Base-by-base conservation (phyloP, 163 green algal species). In the Scenedesmus sp. region DNA sequence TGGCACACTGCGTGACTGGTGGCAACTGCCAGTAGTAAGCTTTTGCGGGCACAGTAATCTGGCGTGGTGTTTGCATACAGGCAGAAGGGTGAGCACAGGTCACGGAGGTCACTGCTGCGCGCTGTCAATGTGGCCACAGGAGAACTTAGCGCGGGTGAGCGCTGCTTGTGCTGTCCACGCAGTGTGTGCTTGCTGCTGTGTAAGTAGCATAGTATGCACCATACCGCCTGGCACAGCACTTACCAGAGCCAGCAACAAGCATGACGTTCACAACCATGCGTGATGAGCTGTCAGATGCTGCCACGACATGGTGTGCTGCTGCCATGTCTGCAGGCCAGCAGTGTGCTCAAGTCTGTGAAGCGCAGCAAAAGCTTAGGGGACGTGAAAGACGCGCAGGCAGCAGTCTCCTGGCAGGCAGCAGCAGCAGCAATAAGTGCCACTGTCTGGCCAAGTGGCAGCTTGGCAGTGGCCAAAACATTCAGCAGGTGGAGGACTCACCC, bases 341-440 rank as follows among this genome's bases (percentile, higher is more conserved):
- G 6, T n/a, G 20, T 15, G 33, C 22, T 46, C 72, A 81, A 43
- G 20, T 53, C 30, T 3, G 81, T 88, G 24, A 88, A 88, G 53
- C 83, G 83, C 35, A 89, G 83, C 83, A 80, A 68, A 24, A 81
- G 83, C 26, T 20, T 82, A 10, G 83, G 59, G 4, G 83, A 88
- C 53, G 40, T 88, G 16, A 88, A 80, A 26, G 83, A 46, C 4
- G 65, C n/a, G 26, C 26, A 43, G 49, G 46, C 81, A 72, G 13
- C 46, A 86, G 30, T 43, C 81, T 72, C 81, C 44, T 35, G 26
- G 35, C 30, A 44, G 24, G 26, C 46, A 44, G 81, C 81, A 46
- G 81, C 44, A 72, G 44, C 46, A 73, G 46, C 80, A 83, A 42
- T 24, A 12, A 16, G 18, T 33, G 43, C 42, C 42, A 76, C 65